Evolutionary conservation across 2,329 filamentous ascomycete genomes (phyloP), one percentile per base, ranked within the genome.

Genomic region (Aureobasidium sp.): DNA sequence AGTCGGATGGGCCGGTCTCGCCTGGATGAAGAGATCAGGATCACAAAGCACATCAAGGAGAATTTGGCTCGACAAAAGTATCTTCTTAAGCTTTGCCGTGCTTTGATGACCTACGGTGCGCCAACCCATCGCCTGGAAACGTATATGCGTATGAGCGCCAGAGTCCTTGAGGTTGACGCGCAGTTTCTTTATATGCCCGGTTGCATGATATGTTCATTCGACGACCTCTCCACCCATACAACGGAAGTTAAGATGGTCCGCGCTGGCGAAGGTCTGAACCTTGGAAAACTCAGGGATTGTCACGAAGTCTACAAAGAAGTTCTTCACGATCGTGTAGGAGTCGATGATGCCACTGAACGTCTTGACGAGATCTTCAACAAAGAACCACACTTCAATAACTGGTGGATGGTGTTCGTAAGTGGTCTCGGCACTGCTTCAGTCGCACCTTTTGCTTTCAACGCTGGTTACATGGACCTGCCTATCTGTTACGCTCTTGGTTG

Each of bases 161-260:
- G 89, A n/a, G 89, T 94, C 1, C 82, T 97, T 41, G 89, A 92
- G 73, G 92, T 96, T 17, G 89, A 96, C 66, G 88, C 88, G 6
- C 91, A 96, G 69, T 96, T 94, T 68, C 77, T 96, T 26, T 97
- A 96, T 71, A 84, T 96, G 34, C 92, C 92, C 0, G 90, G 90
- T 0, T 95, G 90, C 70, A 97, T 97, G 92, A 89, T 97, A 62
- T 88, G 96, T 71, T 93, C 90, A 5, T 96, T 97, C 70, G 92
- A 85, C 69, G 89, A 93, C 73, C 75, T 77, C 5, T 76, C 81
- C 0, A 90, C 88, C 0, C 88, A 92, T 69, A 92, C 89, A 0
- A 87, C 87, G n/a, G 88, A 91, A 71, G 88, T 92, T 65, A 89
- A 90, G 75, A 81, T 92, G 36, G 85, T 92, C 7, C 83, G 86